Percentiles rank a stretch among this genome's conserved stretches.
Conservation (phyloP, 768 basidiomycete genomes). For the Bullera alba region DNA sequence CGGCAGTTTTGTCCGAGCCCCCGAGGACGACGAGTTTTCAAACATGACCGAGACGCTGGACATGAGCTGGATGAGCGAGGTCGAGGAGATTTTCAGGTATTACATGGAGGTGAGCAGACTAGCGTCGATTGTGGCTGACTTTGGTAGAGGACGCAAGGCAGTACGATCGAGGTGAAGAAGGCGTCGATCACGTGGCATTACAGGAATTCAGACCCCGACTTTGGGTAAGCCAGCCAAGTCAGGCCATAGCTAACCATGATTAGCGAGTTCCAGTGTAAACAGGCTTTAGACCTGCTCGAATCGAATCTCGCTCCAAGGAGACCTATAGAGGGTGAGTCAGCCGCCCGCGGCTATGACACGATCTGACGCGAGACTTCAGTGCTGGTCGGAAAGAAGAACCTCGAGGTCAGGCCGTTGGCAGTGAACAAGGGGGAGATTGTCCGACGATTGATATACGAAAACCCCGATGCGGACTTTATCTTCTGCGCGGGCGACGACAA, state of each 20-base stretch:
- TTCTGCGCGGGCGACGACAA: constrained; percentile 99
- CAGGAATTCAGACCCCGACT: constrained; percentile 84
- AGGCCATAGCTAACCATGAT: background rate
- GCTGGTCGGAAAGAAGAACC: constrained; percentile 94
- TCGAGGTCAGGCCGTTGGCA: constrained; percentile 90
- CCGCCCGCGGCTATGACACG: background rate
- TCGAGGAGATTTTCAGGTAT: constrained; percentile 89
- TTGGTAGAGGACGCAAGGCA: constrained; percentile 76
- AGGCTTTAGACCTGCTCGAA: constrained; percentile 92
- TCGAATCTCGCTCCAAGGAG: constrained; percentile 86
- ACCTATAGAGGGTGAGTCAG: constrained; percentile 73
- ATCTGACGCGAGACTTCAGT: constrained; percentile 50
- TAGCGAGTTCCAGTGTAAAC: constrained; percentile 86
- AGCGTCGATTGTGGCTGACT: background rate
- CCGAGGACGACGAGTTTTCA: constrained; percentile 63
- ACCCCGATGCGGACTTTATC: constrained; percentile 89
- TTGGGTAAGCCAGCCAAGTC: constrained; percentile 58
- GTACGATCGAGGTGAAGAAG: constrained; percentile 93
- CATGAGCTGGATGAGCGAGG: constrained; percentile 97
- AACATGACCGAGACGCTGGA: constrained; percentile 88
- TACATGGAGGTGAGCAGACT: constrained; percentile 69
- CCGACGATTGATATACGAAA: constrained; percentile 81
- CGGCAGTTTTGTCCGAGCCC: constrained; percentile 79
- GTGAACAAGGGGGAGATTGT: constrained; percentile 99
- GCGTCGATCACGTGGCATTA: constrained; percentile 98